Evolutionary conservation across 768 basidiomycete genomes (phyloP), one percentile per base, ranked within the genome.

Genomic region (Boletus eberwhitei): DNA sequence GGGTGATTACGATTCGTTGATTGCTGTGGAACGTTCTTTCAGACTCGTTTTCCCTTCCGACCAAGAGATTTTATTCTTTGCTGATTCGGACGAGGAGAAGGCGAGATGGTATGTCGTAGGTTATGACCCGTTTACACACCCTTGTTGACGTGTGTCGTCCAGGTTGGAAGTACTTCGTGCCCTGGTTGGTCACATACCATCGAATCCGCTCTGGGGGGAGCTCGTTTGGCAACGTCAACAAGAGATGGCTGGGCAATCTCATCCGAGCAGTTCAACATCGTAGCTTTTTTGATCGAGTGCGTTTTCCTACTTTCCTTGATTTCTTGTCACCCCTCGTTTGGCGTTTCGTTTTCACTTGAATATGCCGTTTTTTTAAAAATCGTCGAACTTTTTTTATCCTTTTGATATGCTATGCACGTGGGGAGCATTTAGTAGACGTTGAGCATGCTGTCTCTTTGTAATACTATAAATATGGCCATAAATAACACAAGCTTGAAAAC

Each of bases 141-240:
- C 8, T 39, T 5, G 0, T 21, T 60, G 35, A 65, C 16, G 35
- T 17, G 47, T 46, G 32, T 17, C 46, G 26, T 61, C 8, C 66
- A 97, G 94, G 94, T 76, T 97, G 58, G 85, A 90, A 60, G 86
- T 95, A 8, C 77, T 97, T 12, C 80, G 82, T 47, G 89, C 91
- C 0, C 77, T 96, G 36, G 84, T 96, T 55, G 93, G 93, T 8
- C 87, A 85, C 54, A 93, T 97, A 61, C 94, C 94, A 9, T 88
- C 90, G 3, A 91, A 95, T 68, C 92, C 92, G 3, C 74, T 97
- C 13, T 97, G 94, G 94, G 94, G 88, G 3, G 94, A 96, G 74
- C 75, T 96, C 37, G 70, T 93, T 38, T 92, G 90, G 90, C 88
- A 93, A 68, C 81, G 85, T 44, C 89, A 91, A 61, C 74, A 82